Conservation (phyloP, 2,329 filamentous ascomycete genomes). For the Pestalotiopsis sp. region DNA sequence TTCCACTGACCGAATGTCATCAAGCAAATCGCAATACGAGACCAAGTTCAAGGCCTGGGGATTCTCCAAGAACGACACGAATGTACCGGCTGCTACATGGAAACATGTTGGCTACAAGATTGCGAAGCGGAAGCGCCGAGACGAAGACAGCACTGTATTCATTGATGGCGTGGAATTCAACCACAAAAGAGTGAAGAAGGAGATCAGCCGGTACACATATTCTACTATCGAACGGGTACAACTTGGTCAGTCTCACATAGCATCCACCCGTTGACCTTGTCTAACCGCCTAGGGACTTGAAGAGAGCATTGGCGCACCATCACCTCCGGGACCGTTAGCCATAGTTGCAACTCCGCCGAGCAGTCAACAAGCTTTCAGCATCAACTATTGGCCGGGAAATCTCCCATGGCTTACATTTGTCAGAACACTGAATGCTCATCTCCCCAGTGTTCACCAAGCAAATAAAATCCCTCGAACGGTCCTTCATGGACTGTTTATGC, state of each 20-base stretch:
- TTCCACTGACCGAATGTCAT: neutral
- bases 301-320: neutral
- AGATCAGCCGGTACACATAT: neutral
- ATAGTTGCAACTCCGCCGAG: neutral
- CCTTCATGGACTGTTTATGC: neutral
- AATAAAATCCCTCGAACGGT: neutral
- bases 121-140: neutral
- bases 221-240: neutral
- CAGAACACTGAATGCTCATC: neutral
- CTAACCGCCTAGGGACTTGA: neutral
- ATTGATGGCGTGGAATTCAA: neutral
- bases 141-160: neutral
- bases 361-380: neutral
- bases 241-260: neutral
- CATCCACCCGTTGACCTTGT: neutral
- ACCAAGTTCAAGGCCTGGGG: neutral
- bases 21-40: neutral
- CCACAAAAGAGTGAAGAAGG: neutral
- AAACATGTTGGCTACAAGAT: neutral
- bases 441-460: neutral
- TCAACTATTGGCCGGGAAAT: neutral
- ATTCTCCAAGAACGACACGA: neutral
- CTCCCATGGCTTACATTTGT: neutral
- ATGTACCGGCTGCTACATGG: neutral
- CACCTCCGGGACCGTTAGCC: neutral